These are phyloP conservation scores for Cordyceps tenuipes DNA, from an alignment of 2,329 filamentous ascomycete genomes.

Conservation along the genomic window DNA sequence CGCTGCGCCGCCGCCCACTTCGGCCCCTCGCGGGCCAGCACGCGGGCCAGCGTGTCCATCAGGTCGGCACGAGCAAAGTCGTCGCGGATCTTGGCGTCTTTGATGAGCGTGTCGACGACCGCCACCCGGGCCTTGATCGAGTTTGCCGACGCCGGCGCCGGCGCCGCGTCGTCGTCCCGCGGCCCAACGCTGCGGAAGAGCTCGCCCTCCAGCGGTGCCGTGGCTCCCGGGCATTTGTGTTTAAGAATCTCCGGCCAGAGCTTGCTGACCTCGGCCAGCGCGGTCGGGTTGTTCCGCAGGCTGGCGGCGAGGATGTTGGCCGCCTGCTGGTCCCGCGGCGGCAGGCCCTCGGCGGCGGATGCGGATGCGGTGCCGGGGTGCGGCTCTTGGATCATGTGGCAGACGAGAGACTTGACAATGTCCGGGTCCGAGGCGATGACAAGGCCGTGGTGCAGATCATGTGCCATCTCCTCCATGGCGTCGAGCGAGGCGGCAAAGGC, in stretches of 20 bases:
- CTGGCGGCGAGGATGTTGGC: constrained; percentile 49
- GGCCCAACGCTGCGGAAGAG: constrained; percentile 36
- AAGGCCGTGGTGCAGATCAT: constrained; percentile 62
- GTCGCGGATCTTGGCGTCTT: constrained; percentile 40
- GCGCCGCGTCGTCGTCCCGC: constrained; percentile 13
- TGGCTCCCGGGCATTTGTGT: constrained; percentile 27
- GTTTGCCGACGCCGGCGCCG: constrained; percentile 18
- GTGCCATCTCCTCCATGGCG: constrained; percentile 53
- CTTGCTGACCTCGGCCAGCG: constrained; percentile 42
- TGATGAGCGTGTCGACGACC: constrained; percentile 49
- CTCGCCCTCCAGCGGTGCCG: constrained; percentile 25
- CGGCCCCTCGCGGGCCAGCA: constrained; percentile 39
- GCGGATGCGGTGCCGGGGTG: not conserved
- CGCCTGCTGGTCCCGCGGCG: constrained; percentile 41
- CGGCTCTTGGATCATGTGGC: constrained; percentile 36
- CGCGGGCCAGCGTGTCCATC: constrained; percentile 45
- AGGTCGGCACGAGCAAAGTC: constrained; percentile 49
- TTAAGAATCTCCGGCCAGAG: constrained; percentile 37
- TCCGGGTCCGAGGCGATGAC: constrained; percentile 50
- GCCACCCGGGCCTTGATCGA: constrained; percentile 34
- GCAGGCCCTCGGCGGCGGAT: constrained; percentile 6
- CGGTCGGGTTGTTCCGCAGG: constrained; percentile 57
- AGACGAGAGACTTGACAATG: constrained; percentile 47
- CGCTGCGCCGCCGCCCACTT: constrained; percentile 43
- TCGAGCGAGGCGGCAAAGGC: constrained; percentile 44